Evolutionary conservation across 345 rosid species (phyloP), one percentile per base, ranked within the genome.

Genomic region (Schrenkiella parvula): DNA sequence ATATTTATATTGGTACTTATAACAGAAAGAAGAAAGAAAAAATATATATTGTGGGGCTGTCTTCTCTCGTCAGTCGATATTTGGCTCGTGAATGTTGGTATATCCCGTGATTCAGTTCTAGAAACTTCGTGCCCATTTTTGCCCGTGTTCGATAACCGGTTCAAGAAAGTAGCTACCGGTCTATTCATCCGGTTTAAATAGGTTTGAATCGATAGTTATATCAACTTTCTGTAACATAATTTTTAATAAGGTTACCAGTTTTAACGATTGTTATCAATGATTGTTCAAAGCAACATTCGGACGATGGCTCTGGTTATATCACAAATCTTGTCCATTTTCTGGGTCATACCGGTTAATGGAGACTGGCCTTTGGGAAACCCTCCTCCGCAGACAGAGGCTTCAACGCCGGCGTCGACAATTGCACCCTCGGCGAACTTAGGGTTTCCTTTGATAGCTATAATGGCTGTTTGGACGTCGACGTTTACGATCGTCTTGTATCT

Each of bases 401-500:
- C 83, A 2, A 29, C 32, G 34, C 66, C 59, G 13, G 80, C 73
- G 34, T 79, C 86, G 3, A 28, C 17, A 3, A 77, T 21, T 2
- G 67, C 71, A 4, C 18, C 51, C 19, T 62, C 80, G 0, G 79
- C 82, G 31, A 80, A 78, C 53, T 80, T 83, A 1, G 79, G 77
- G 35, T 76, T 32, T 6, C 76, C 82, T 42, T 74, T 74, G 15
- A 84, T 32, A 25, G 81, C 84, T 8, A 56, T 72, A 19, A 73
- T 68, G 5, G 82, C 66, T 26, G 50, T 66, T 2, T 71, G 76
- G 19, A 84, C 35, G 34, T 56, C 71, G 31, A 52, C 76, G 60
- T 79, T 66, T 22, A 83, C 71, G 21, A 84, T 78, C 11, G 77
- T 58, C 43, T 75, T 76, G 74, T 86, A 84, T 4, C 46, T 14